Evolutionary conservation across 768 basidiomycete genomes (phyloP).

Genomic region (Lentinula lateritia): DNA sequence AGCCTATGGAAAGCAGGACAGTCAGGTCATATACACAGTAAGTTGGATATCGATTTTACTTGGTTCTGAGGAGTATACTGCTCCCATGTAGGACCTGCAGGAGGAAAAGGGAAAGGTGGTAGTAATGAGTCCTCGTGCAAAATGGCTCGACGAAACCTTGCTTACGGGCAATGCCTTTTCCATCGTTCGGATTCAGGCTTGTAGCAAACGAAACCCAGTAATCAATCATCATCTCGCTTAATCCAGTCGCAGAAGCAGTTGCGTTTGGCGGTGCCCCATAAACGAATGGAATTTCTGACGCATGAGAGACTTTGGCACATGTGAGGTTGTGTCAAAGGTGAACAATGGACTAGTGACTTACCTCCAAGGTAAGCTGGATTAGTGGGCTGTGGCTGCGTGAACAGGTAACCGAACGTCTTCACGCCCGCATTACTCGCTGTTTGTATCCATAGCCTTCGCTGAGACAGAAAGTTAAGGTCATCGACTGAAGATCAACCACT

Average conservation of each 20-base stretch:
- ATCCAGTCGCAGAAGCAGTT: conserved; percentile 12
- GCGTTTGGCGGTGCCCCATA: conserved; percentile 18
- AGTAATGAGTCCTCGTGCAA: not conserved
- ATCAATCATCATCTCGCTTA: conserved; percentile 33
- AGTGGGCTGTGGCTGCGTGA: conserved; percentile 14
- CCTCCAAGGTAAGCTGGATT: conserved; percentile 9
- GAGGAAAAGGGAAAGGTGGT: too few species aligned
- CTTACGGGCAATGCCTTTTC: conserved; percentile 27
- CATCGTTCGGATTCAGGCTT: conserved; percentile 39
- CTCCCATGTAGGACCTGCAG: conserved; percentile 23
- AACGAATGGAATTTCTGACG: conserved; percentile 24
- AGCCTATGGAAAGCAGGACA: conserved; percentile 14
- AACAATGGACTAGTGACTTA: not conserved
- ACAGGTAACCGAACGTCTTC: conserved; percentile 2
- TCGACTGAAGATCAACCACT: conserved; percentile 6
- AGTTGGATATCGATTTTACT: conserved; percentile 9
- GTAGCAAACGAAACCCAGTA: conserved; percentile 44
- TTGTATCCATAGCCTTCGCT: not conserved
- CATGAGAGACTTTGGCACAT: conserved; percentile 20
- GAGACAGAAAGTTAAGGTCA: conserved; percentile 22
- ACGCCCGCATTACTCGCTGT: not conserved
- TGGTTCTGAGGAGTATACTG: conserved; percentile 23
- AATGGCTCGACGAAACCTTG: not conserved
- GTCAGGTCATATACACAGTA: too few species aligned
- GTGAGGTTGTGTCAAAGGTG: not conserved